Percentiles rank a stretch among this genome's conserved stretches.
phyloP scores from a whole-genome alignment of 495 filamentous ascomycete genomes.

The Apodospora peruviana region DNA sequence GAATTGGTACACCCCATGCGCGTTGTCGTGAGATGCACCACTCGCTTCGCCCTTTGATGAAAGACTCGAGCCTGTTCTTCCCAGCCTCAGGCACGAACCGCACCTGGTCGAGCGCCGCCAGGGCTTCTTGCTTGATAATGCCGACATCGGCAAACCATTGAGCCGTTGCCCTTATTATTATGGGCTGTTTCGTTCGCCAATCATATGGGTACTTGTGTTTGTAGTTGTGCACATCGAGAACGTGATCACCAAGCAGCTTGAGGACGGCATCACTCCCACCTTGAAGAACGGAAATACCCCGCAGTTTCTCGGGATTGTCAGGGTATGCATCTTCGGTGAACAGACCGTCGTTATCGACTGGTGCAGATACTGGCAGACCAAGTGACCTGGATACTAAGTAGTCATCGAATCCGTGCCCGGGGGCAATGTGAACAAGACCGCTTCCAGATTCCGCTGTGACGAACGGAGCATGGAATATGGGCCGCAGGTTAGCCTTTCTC shows the following conservation, averaged over 20 bases:
- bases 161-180: slow-evolving; percentile 85
- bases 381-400: slow-evolving; percentile 70
- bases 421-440: slow-evolving; percentile 88
- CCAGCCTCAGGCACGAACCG: slow-evolving; percentile 72
- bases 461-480: slow-evolving; percentile 75
- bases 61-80: slow-evolving; percentile 68
- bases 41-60: slow-evolving; percentile 80
- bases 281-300: slow-evolving; percentile 34
- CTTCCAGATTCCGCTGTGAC: slow-evolving; percentile 83
- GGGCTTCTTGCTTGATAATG: slow-evolving; percentile 65
- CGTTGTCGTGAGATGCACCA: slow-evolving; percentile 99
- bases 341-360: slow-evolving; percentile 71
- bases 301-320: slow-evolving; percentile 52
- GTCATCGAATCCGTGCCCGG: slow-evolving; percentile 95
- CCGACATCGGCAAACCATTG: slow-evolving; percentile 97
- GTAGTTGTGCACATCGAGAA: slow-evolving; percentile 64
- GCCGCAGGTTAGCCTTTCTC: slow-evolving; percentile 47
- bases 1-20: slow-evolving; percentile 94
- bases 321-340: slow-evolving; percentile 77
- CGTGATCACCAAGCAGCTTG: slow-evolving; percentile 50
- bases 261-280: slow-evolving; percentile 67
- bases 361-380: slow-evolving; percentile 66
- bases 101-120: slow-evolving; percentile 63
- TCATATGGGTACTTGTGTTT: slow-evolving; percentile 95
- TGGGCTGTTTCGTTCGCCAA: slow-evolving; percentile 89